Conservation (phyloP, 2,329 filamentous ascomycete species). For the Tolypocladium cylindrosporum region DNA sequence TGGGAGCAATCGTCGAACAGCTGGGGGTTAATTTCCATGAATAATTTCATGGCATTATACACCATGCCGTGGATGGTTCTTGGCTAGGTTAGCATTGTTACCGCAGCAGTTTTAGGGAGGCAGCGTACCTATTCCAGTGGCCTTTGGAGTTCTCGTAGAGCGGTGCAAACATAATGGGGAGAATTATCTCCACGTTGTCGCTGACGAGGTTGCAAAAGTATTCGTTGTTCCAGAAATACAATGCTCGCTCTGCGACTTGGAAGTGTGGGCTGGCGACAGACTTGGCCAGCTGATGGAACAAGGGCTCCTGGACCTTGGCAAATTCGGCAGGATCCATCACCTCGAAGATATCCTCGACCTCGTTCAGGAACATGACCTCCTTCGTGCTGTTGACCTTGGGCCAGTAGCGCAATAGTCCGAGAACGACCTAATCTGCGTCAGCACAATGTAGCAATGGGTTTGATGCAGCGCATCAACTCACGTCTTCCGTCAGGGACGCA, state of each 20-base stretch:
- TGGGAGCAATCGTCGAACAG: conserved; percentile 98
- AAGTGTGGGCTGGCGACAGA: conserved; percentile 98
- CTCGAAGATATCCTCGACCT: conserved; percentile 98
- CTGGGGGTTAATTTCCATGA: conserved; percentile 99
- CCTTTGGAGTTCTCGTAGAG: conserved; percentile 98
- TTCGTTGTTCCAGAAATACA: conserved; percentile 99
- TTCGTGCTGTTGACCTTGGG: conserved; percentile 99
- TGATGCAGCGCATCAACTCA: conserved; percentile 28
- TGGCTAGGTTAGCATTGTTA: conserved; percentile 23
- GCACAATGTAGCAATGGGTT: background rate
- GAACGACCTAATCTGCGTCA: conserved; percentile 56
- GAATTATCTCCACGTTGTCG: conserved; percentile 96
- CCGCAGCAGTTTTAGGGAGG: background rate
- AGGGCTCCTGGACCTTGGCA: conserved; percentile 92
- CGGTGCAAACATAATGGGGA: conserved; percentile 98
- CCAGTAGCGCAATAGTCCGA: conserved; percentile 93
- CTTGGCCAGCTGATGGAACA: conserved; percentile 96
- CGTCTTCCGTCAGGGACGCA: conserved; percentile 91
- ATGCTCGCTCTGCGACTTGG: conserved; percentile 90
- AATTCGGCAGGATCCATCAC: conserved; percentile 99
- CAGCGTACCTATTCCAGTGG: conserved; percentile 87
- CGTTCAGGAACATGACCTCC: conserved; percentile 98
- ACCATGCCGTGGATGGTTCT: conserved; percentile 98
- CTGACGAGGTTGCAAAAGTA: conserved; percentile 99
- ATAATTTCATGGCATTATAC: conserved; percentile 99